phyloP scores from a whole-genome alignment of 371 early-diverging fungal genomes.

The Rhizomucor pusillus region DNA sequence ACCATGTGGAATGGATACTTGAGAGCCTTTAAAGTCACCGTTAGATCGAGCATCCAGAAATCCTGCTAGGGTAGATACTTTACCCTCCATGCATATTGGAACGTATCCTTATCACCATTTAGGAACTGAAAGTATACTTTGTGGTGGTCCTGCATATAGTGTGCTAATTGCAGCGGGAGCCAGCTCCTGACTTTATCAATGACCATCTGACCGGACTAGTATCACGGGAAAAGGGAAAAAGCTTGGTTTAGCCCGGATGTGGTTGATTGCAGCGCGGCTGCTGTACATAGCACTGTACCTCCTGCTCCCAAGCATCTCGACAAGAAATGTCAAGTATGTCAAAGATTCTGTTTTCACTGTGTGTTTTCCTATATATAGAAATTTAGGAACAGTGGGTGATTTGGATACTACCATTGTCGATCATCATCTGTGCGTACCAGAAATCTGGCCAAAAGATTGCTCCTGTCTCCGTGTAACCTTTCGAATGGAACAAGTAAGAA shows the following conservation, averaged over 20 bases:
- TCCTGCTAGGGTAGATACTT: neutral
- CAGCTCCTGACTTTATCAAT: slow-evolving; percentile 36
- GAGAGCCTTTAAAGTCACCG: slow-evolving; percentile 16
- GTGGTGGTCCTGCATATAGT: slow-evolving; percentile 41
- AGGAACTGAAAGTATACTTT: slow-evolving; percentile 43
- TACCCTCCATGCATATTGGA: slow-evolving; percentile 46
- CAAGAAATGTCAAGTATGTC: slow-evolving; percentile 34
- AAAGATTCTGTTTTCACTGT: slow-evolving; percentile 41
- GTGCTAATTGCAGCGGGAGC: slow-evolving; percentile 39
- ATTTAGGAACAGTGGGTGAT: neutral
- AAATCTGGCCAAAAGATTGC: slow-evolving; percentile 61
- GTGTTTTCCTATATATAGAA: slow-evolving; percentile 34
- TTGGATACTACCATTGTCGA: neutral
- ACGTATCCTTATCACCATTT: slow-evolving; percentile 50
- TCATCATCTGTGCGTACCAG: slow-evolving; percentile 26
- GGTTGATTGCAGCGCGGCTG: neutral
- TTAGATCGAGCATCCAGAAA: neutral
- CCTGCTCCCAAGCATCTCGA: slow-evolving; percentile 48
- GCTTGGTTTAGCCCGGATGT: neutral
- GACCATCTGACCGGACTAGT: slow-evolving; percentile 46
- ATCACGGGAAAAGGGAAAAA: neutral
- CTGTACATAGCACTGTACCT: slow-evolving; percentile 17
- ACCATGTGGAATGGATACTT: slow-evolving; percentile 33
- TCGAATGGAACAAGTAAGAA: slow-evolving; percentile 40
- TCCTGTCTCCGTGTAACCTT: slow-evolving; percentile 41